A percentile compares a stretch with the other conserved stretches of the same genome.
Conservation (phyloP, 352 stramenopile species). For the Phytopythium oedochilum region DNA sequence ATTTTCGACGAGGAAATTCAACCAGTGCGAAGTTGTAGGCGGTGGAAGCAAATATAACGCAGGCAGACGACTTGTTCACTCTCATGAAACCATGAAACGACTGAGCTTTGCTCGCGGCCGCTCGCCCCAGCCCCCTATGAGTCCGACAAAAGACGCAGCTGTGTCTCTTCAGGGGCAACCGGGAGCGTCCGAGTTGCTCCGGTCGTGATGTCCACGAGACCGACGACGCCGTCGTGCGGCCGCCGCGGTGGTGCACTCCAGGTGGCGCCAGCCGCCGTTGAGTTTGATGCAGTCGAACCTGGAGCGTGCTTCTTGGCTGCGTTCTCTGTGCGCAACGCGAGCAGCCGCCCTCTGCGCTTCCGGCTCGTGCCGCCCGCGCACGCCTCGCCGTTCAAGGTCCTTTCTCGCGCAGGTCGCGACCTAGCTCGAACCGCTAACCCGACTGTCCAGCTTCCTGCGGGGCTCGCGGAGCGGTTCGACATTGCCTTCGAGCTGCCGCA, state of each 20-base stretch:
- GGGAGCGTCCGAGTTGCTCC: too few relatives aligned
- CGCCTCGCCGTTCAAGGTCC: conserved; percentile 53
- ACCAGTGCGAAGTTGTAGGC: too few relatives aligned
- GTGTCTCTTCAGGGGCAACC: too few relatives aligned
- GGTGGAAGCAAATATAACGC: neutral
- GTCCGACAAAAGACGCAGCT: too few relatives aligned
- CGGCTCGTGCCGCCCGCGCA: conserved; percentile 41
- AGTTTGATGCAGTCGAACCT: conserved; percentile 61
- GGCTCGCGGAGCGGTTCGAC: conserved; percentile 57
- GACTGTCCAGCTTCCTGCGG: conserved; percentile 56
- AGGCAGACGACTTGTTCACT: too few relatives aligned
- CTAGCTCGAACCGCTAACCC: conserved; percentile 62
- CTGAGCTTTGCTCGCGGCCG: too few relatives aligned
- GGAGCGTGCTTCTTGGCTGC: conserved; percentile 58
- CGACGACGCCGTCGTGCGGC: conserved; percentile 18
- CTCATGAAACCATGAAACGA: too few relatives aligned
- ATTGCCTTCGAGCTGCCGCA: conserved; percentile 40
- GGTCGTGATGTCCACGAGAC: conserved; percentile 4
- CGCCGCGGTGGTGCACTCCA: conserved; percentile 38
- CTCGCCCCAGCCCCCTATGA: too few relatives aligned
- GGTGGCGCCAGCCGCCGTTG: conserved; percentile 51
- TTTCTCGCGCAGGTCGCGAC: conserved; percentile 44
- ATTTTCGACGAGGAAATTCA: too few relatives aligned
- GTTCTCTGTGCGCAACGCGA: conserved; percentile 65
- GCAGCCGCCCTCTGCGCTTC: conserved; percentile 54